A percentile compares a stretch with the other conserved stretches of the same genome.
Conservation (phyloP, 805 yeast genomes). For the Candida berthetii region DNA sequence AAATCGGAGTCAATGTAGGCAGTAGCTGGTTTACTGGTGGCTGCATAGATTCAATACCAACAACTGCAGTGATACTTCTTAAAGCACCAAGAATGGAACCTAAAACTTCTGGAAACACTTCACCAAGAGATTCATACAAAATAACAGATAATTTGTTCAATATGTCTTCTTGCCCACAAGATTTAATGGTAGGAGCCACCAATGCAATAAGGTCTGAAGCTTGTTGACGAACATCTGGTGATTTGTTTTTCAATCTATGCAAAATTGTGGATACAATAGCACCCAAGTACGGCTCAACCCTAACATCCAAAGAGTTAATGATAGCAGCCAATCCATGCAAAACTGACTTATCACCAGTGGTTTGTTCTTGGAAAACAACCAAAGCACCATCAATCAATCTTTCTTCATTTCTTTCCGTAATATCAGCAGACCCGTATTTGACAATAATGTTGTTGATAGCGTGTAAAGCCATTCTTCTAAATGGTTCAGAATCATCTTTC, state of each 20-base stretch:
- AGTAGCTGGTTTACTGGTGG: conserved; percentile 81
- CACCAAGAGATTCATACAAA: conserved; percentile 88
- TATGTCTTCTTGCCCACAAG: conserved; percentile 58
- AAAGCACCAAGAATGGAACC: conserved; percentile 80
- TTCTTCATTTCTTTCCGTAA: conserved; percentile 55
- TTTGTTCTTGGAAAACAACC: conserved; percentile 77
- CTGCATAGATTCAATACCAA: conserved; percentile 55
- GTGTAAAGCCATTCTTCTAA: conserved; percentile 73
- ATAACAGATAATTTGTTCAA: conserved; percentile 67
- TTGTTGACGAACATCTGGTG: conserved; percentile 71
- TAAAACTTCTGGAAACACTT: conserved; percentile 87
- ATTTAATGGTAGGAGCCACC: conserved; percentile 59
- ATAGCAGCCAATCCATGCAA: conserved; percentile 61
- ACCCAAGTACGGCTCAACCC: conserved; percentile 67
- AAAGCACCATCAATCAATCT: conserved; percentile 75
- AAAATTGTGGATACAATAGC: conserved; percentile 68
- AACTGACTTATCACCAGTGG: conserved; percentile 45
- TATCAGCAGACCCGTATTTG: conserved; percentile 47
- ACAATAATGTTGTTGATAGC: conserved; percentile 53
- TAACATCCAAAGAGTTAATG: conserved; percentile 50
- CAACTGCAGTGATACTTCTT: conserved; percentile 49
- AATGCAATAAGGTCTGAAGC: conserved; percentile 72
- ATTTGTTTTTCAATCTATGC: conserved; percentile 65
- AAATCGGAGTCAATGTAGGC: conserved; percentile 86
- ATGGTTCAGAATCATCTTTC: conserved; percentile 79